phyloP scores from a whole-genome alignment of 345 rosid species.

The Citrus mangshanensis region DNA sequence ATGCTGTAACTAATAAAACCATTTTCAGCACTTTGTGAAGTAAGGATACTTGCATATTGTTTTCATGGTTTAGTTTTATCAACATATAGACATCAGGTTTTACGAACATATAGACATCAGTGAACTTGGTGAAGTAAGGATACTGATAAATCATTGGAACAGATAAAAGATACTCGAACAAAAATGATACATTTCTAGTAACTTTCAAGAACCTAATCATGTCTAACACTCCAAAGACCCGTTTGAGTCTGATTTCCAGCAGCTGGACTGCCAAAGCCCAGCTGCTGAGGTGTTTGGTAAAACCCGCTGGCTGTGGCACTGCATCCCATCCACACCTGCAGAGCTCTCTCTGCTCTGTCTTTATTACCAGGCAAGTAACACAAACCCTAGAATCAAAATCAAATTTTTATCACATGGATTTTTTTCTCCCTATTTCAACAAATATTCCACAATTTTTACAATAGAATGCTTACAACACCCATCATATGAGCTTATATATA shows the following conservation, averaged over 20 bases:
- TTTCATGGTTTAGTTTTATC: not conserved
- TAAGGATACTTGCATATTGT: not conserved
- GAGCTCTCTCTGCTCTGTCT: not conserved
- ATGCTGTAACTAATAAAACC: not conserved
- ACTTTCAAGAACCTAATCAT: not conserved
- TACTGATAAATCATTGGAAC: not conserved
- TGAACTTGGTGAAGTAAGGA: not conserved
- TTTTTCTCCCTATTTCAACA: not conserved
- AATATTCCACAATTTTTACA: not conserved
- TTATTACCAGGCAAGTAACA: not conserved
- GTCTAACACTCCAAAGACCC: not conserved
- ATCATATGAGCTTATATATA: not conserved
- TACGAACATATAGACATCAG: not conserved
- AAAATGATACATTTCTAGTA: not conserved
- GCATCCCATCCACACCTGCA: not conserved
- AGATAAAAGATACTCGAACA: not conserved
- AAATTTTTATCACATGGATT: not conserved
- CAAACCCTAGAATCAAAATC: not conserved
- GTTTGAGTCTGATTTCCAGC: too few species aligned
- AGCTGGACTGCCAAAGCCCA: too few species aligned
- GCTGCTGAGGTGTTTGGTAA: too few species aligned
- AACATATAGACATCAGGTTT: not conserved
- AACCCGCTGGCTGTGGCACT: too few species aligned
- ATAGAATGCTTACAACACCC: not conserved
- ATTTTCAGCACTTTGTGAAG: not conserved